phyloP scores from a whole-genome alignment of 2,329 filamentous ascomycete genomes.

The Cladosporium sp. region DNA sequence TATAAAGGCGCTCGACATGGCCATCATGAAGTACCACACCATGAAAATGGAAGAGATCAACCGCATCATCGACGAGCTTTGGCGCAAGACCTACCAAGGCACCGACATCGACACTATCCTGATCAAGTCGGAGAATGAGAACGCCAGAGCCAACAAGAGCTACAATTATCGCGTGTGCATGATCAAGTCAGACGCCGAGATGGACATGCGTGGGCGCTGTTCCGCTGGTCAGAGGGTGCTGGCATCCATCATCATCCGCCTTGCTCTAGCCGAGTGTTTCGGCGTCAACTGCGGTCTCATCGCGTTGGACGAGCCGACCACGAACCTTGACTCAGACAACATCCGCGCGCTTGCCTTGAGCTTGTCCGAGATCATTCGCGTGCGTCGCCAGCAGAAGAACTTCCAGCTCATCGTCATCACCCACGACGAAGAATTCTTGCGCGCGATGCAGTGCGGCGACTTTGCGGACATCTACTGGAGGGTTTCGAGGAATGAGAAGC shows the following conservation, averaged over 20 bases:
- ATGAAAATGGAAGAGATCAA: slow-evolving; percentile 99
- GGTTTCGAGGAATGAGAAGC: slow-evolving; percentile 73
- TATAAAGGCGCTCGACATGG: slow-evolving; percentile 79
- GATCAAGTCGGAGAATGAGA: slow-evolving; percentile 87
- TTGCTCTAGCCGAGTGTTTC: slow-evolving; percentile 94
- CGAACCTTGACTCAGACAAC: slow-evolving; percentile 92
- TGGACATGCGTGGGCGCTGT: slow-evolving; percentile 99
- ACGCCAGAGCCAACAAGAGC: slow-evolving; percentile 65
- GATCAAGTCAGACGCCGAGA: slow-evolving; percentile 94
- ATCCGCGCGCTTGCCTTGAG: slow-evolving; percentile 83
- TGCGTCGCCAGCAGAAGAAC: slow-evolving; percentile 79
- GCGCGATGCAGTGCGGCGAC: slow-evolving; percentile 88
- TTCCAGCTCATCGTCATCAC: slow-evolving; percentile 99
- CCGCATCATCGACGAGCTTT: slow-evolving; percentile 89
- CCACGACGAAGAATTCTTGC: slow-evolving; percentile 93
- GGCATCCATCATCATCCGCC: slow-evolving; percentile 92
- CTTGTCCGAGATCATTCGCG: slow-evolving; percentile 80
- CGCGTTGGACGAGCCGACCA: slow-evolving; percentile 94
- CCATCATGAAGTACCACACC: slow-evolving; percentile 94
- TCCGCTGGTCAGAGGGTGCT: slow-evolving; percentile 95
- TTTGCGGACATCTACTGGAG: slow-evolving; percentile 91
- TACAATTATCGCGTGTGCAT: slow-evolving; percentile 98
- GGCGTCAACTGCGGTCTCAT: slow-evolving; percentile 94
- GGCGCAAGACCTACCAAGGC: slow-evolving; percentile 93
- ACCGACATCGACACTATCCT: slow-evolving; percentile 96